Percentiles rank a stretch among this genome's conserved stretches.
These are phyloP conservation scores for Nematocida displodere DNA, from an alignment of 371 early-diverging fungal genomes.

Conservation along the genomic window DNA sequence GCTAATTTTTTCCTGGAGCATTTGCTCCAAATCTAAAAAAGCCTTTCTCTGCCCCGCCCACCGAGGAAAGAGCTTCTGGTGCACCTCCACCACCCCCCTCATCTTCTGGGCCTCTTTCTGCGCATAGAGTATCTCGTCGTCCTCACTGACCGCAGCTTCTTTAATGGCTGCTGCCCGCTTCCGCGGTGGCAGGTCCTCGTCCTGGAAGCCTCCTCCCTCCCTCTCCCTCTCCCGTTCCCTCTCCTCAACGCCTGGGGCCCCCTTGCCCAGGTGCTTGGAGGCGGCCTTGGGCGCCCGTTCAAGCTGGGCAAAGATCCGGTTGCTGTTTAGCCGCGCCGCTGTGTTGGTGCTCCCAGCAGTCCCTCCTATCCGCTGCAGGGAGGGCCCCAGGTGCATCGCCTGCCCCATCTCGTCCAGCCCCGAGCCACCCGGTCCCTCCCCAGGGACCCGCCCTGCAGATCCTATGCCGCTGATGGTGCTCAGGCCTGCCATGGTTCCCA, in stretches of 20 bases:
- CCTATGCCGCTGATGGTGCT: background rate
- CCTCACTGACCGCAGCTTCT: background rate
- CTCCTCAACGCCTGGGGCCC: background rate
- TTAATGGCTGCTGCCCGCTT: background rate
- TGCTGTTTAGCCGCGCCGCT: constrained; percentile 29
- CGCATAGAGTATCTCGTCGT: background rate
- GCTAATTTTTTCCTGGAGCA: background rate
- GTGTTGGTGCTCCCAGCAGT: constrained; percentile 49
- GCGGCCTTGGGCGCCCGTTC: background rate
- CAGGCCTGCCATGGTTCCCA: background rate
- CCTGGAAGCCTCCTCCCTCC: background rate
- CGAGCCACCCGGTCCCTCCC: background rate
- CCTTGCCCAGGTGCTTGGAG: background rate
- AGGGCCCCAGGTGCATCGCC: background rate
- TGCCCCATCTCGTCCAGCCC: background rate
- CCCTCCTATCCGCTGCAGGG: constrained; percentile 10
- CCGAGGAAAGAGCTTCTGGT: constrained; percentile 19
- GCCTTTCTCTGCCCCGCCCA: constrained; percentile 37
- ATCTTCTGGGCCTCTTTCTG: constrained; percentile 32
- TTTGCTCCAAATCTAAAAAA: constrained; percentile 14
- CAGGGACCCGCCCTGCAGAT: background rate
- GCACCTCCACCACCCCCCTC: constrained; percentile 8
- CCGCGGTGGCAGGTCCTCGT: background rate
- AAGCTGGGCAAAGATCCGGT: background rate
- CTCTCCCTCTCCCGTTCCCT: background rate